Evolutionary conservation across 2,329 filamentous ascomycete genomes (phyloP).

Genomic region (Talaromyces sp.): DNA sequence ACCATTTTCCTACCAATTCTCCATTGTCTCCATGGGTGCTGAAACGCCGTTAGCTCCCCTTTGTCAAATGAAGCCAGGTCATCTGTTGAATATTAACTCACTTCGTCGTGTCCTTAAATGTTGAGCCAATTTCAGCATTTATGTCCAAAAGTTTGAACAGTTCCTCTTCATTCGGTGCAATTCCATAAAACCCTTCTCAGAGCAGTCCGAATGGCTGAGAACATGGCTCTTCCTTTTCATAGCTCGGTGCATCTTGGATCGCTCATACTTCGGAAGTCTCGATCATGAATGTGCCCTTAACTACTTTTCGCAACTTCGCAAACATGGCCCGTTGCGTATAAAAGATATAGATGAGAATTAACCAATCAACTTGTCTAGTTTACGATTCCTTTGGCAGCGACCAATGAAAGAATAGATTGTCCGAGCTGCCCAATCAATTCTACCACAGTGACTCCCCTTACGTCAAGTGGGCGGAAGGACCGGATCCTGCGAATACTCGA

Average conservation of each 20-base stretch:
- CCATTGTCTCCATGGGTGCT: background rate
- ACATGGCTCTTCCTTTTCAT: background rate
- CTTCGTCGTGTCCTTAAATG: constrained; percentile 7
- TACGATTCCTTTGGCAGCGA: background rate
- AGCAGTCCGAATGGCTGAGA: background rate
- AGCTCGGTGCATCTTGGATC: background rate
- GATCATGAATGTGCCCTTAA: background rate
- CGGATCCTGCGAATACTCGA: background rate
- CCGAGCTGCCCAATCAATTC: background rate
- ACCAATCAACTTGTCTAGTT: background rate
- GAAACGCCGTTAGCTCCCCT: background rate
- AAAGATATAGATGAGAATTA: background rate
- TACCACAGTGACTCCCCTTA: background rate
- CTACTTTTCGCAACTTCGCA: background rate
- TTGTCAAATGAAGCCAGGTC: background rate
- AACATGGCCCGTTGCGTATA: background rate
- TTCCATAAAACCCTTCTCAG: background rate
- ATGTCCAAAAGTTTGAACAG: background rate
- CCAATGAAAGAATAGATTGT: background rate
- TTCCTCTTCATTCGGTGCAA: background rate
- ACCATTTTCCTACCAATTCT: background rate
- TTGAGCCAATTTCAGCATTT: background rate
- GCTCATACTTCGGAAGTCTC: too few species aligned
- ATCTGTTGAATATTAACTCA: background rate
- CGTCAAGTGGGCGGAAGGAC: background rate